These are phyloP conservation scores for Talinum fruticosum DNA, from an alignment of 148 eudicot genomes.

Conservation along the genomic window DNA sequence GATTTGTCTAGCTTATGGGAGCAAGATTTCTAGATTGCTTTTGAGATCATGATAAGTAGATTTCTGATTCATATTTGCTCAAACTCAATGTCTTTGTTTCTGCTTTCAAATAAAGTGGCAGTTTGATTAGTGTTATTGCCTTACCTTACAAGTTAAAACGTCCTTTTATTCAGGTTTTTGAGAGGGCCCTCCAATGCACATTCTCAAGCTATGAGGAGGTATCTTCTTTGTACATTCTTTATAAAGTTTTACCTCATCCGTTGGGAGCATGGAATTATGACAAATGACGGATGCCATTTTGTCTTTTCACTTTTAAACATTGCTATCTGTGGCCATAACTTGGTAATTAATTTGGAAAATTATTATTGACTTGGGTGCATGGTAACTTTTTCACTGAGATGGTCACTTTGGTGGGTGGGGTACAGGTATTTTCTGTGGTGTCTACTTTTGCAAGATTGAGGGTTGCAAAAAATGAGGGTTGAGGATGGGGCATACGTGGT, in stretches of 20 bases:
- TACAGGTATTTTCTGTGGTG: not conserved
- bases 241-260: constrained; percentile 3
- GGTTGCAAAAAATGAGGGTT: too few species aligned
- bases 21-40: not conserved
- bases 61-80: not conserved
- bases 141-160: not conserved
- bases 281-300: too few species aligned
- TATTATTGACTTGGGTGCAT: not conserved
- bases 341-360: not conserved
- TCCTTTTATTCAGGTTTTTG: constrained; percentile 64
- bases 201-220: constrained; percentile 92
- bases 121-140: not conserved
- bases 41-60: not conserved
- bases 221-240: constrained; percentile 20
- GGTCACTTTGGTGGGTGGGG: not conserved
- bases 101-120: not conserved
- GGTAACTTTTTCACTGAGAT: not conserved
- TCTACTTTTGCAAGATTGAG: not conserved
- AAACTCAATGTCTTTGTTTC: not conserved
- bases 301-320: not conserved
- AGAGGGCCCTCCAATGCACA: constrained; percentile 76
- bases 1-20: not conserved
- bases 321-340: not conserved
- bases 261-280: not conserved
- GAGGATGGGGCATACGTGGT: too few species aligned